These are phyloP conservation scores for Maudiozyma saulgeensis DNA, from an alignment of 805 yeast species.

Conservation along the genomic window DNA sequence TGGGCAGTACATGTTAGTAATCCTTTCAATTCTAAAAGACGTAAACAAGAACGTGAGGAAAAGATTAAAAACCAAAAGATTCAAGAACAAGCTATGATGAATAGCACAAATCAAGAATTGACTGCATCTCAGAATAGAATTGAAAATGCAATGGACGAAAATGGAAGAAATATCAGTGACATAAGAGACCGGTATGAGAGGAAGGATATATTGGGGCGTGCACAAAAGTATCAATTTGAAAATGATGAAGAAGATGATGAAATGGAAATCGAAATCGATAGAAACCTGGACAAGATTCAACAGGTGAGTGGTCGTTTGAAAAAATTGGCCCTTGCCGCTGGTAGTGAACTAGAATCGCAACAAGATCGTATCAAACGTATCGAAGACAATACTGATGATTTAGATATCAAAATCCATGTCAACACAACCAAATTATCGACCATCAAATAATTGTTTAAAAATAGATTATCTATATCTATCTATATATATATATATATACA, in stretches of 20 bases:
- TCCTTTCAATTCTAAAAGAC: constrained; percentile 78
- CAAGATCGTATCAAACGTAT: constrained; percentile 63
- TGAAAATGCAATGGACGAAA: constrained; percentile 47
- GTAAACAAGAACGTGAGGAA: constrained; percentile 66
- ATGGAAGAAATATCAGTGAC: constrained; percentile 29
- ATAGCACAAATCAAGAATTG: constrained; percentile 48
- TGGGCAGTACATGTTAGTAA: constrained; percentile 73
- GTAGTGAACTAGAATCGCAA: constrained; percentile 72
- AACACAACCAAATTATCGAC: constrained; percentile 60
- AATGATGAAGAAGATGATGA: constrained; percentile 90
- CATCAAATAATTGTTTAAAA: constrained; percentile 31
- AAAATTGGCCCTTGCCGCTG: constrained; percentile 60
- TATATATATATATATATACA: too few species aligned
- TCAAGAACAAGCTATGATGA: constrained; percentile 53
- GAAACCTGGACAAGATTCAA: constrained; percentile 71
- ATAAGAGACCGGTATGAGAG: constrained; percentile 30
- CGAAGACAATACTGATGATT: constrained; percentile 73
- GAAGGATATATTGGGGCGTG: constrained; percentile 36
- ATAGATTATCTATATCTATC: too few species aligned
- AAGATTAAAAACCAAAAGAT: constrained; percentile 51
- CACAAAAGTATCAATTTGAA: constrained; percentile 70
- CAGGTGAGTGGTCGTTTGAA: constrained; percentile 61
- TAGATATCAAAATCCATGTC: constrained; percentile 76
- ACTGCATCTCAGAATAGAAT: constrained; percentile 61
- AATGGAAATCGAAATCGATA: constrained; percentile 78